A percentile compares a stretch with the other conserved stretches of the same genome.
phyloP scores from a whole-genome alignment of 2,329 filamentous ascomycete genomes.

The Hymenoscyphus fructigenus region DNA sequence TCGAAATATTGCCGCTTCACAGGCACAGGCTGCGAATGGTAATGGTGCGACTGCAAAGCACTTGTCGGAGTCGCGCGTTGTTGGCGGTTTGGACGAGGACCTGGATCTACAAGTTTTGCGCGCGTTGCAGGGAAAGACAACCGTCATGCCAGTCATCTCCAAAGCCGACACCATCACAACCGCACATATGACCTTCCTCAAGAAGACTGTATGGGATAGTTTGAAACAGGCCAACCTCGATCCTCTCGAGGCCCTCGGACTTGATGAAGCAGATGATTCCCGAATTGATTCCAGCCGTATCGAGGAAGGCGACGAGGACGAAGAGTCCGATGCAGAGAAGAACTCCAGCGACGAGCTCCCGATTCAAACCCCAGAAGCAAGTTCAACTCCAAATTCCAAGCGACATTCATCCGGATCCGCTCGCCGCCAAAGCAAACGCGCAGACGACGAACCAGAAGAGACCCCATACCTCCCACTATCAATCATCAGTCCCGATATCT shows the following conservation, averaged over 20 bases:
- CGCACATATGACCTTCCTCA: constrained; percentile 88
- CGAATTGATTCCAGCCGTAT: constrained; percentile 48
- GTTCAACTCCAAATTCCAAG: constrained; percentile 38
- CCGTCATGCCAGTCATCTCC: constrained; percentile 90
- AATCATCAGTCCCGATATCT: constrained; percentile 89
- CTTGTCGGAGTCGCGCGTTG: constrained; percentile 42
- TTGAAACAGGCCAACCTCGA: constrained; percentile 84
- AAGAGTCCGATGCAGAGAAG: constrained; percentile 34
- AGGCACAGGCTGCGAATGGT: constrained; percentile 52
- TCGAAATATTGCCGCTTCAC: constrained; percentile 70
- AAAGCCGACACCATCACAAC: constrained; percentile 98
- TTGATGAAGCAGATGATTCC: constrained; percentile 72
- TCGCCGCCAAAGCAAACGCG: constrained; percentile 30
- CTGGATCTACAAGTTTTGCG: constrained; percentile 89
- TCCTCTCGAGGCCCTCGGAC: constrained; percentile 79
- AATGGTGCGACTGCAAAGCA: constrained; percentile 50
- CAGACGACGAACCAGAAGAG: constrained; percentile 48
- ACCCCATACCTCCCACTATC: constrained; percentile 80
- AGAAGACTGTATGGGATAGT: constrained; percentile 85
- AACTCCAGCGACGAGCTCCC: constrained; percentile 41
- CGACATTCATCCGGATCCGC: constrained; percentile 35
- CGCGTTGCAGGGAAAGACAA: constrained; percentile 87
- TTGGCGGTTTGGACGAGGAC: constrained; percentile 79
- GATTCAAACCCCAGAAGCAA: constrained; percentile 32
- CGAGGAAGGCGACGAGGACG: constrained; percentile 55